phyloP scores from a whole-genome alignment of 2,329 filamentous ascomycete genomes.

The Botrytis paeoniae region DNA sequence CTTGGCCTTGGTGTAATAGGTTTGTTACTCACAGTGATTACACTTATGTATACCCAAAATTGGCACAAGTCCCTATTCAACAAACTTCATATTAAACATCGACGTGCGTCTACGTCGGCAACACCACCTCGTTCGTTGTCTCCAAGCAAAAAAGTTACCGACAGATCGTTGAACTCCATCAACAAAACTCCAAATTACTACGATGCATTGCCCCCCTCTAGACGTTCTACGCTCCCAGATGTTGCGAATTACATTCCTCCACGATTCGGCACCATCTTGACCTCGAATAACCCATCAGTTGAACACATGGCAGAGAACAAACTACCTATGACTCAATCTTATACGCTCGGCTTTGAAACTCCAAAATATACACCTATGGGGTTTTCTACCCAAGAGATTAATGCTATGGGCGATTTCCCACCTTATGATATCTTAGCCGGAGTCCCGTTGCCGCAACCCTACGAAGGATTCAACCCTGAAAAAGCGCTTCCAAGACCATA shows the following conservation, averaged over 20 bases:
- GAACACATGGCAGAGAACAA: constrained; percentile 27
- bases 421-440: constrained; percentile 74
- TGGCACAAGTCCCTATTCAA: constrained; percentile 30
- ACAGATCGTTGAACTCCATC: constrained; percentile 13
- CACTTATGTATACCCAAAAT: constrained; percentile 29
- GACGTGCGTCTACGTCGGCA: constrained; percentile 35
- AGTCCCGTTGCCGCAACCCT: constrained; percentile 65
- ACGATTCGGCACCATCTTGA: constrained; percentile 25
- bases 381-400: constrained; percentile 68
- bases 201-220: constrained; percentile 33
- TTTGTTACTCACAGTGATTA: constrained; percentile 26
- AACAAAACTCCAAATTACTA: constrained; percentile 7
- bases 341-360: constrained; percentile 29
- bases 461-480: constrained; percentile 63
- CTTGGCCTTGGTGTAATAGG: constrained; percentile 31
- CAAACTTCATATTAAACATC: constrained; percentile 31
- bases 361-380: constrained; percentile 60
- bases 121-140: constrained; percentile 37
- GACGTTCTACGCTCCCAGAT: constrained; percentile 31
- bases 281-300: constrained; percentile 23
- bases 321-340: constrained; percentile 31
- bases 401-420: constrained; percentile 70
- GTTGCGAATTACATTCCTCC: constrained; percentile 28
- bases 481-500: constrained; percentile 72
- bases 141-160: constrained; percentile 24